phyloP scores from a whole-genome alignment of 1,284 basidiomycete genomes.

The Ceratobasidium sp. region DNA sequence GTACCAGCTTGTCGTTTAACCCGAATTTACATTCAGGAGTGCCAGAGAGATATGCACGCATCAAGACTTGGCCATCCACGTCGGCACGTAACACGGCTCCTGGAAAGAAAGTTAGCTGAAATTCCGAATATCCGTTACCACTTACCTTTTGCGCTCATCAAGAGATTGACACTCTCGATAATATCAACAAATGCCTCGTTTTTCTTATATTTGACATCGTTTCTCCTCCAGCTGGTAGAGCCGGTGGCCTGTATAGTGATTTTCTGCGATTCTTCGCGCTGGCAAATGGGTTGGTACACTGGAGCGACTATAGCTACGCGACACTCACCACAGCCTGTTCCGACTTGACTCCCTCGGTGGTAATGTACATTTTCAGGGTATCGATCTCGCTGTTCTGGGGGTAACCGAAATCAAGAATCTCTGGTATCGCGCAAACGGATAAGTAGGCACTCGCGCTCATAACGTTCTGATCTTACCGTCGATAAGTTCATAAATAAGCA shows the following conservation, averaged over 20 bases:
- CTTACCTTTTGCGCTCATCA: slow-evolving; percentile 94
- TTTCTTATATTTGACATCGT: slow-evolving; percentile 97
- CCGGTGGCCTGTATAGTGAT: slow-evolving; percentile 97
- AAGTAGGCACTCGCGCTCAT: background rate
- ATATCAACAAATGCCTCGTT: slow-evolving; percentile 99
- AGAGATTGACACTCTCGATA: slow-evolving; percentile 94
- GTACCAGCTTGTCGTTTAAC: slow-evolving; percentile 96
- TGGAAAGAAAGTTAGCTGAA: slow-evolving; percentile 52
- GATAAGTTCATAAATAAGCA: slow-evolving; percentile 93
- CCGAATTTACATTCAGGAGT: slow-evolving; percentile 99
- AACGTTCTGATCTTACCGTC: slow-evolving; percentile 71
- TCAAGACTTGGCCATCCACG: slow-evolving; percentile 97
- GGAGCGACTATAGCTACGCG: background rate
- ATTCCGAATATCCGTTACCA: background rate
- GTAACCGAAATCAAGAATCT: slow-evolving; percentile 98
- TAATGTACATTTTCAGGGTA: slow-evolving; percentile 97
- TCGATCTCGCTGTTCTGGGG: slow-evolving; percentile 99
- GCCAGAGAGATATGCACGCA: slow-evolving; percentile 96
- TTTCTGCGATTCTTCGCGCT: slow-evolving; percentile 94
- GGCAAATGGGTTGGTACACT: slow-evolving; percentile 39
- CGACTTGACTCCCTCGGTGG: slow-evolving; percentile 95
- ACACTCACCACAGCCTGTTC: slow-evolving; percentile 75
- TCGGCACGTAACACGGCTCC: slow-evolving; percentile 94
- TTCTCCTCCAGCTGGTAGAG: slow-evolving; percentile 91
- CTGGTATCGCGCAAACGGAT: slow-evolving; percentile 58